Evolutionary conservation across 257 asterid genomes (phyloP).

Genomic region (Rubia yunnanensis): DNA sequence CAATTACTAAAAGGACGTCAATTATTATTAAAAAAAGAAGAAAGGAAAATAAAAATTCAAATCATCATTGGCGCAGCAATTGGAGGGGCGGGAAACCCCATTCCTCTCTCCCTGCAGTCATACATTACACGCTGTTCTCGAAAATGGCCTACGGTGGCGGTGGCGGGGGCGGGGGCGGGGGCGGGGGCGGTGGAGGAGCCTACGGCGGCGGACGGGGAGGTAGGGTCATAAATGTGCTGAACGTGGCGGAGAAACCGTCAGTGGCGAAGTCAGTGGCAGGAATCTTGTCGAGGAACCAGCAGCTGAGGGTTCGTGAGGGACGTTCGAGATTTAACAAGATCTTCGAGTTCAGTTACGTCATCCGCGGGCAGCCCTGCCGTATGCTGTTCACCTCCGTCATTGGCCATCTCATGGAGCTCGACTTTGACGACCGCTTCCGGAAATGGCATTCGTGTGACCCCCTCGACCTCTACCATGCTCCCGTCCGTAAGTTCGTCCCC

Average conservation of each 20-base stretch:
- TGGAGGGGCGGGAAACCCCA: background rate
- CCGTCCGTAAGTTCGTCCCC: slow-evolving; percentile 74
- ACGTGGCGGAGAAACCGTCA: slow-evolving; percentile 99
- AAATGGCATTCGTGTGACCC: slow-evolving; percentile 99
- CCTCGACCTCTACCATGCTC: slow-evolving; percentile 70
- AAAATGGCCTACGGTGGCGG: background rate
- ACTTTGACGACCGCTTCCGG: slow-evolving; percentile 72
- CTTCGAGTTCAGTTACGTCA: slow-evolving; percentile 63
- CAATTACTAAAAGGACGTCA: too few species aligned
- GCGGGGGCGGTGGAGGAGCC: background rate
- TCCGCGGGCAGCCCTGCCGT: slow-evolving; percentile 49
- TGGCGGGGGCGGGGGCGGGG: background rate
- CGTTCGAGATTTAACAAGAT: slow-evolving; percentile 81
- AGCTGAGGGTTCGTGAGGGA: slow-evolving; percentile 58
- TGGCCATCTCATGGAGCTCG: slow-evolving; percentile 97
- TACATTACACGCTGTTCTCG: background rate
- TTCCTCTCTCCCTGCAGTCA: background rate
- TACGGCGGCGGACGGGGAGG: slow-evolving; percentile 35
- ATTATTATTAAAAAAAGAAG: too few species aligned
- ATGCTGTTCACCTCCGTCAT: slow-evolving; percentile 94
- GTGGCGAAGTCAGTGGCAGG: slow-evolving; percentile 88
- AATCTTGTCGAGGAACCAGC: slow-evolving; percentile 59
- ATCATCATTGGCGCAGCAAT: background rate
- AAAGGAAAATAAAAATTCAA: background rate
- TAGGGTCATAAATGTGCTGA: slow-evolving; percentile 56